Conservation (phyloP, 78 protist species). For the Planoprotostelium fungivorum region DNA sequence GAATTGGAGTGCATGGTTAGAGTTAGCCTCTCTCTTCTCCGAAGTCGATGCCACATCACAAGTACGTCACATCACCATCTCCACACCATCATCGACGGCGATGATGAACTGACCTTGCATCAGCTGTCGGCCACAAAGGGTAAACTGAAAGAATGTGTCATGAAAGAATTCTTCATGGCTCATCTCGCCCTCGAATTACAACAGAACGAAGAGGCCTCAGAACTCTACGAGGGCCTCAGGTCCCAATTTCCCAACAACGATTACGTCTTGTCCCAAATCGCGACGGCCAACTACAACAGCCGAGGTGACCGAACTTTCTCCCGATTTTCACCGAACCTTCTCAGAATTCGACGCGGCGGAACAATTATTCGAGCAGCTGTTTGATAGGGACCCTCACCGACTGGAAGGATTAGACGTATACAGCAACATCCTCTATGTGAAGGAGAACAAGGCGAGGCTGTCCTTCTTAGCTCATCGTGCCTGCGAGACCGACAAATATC, state of each 20-base stretch:
- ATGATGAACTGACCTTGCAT: background rate
- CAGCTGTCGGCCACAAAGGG: background rate
- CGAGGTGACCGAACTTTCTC: conserved; percentile 18
- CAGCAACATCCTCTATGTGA: conserved; percentile 90
- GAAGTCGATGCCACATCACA: conserved; percentile 12
- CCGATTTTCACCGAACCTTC: conserved; percentile 2
- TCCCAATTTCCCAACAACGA: conserved; percentile 27
- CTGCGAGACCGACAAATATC: conserved; percentile 63
- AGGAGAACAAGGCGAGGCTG: conserved; percentile 41
- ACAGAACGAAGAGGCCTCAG: conserved; percentile 29
- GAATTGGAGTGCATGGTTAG: conserved; percentile 68
- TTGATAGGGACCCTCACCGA: conserved; percentile 67
- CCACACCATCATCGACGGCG: too few relatives aligned
- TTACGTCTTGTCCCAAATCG: conserved; percentile 63
- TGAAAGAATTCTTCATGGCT: conserved; percentile 69
- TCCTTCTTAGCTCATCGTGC: conserved; percentile 66
- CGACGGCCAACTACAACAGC: conserved; percentile 62
- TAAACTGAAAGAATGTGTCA: background rate
- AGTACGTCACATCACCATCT: too few relatives aligned
- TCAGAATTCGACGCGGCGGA: conserved; percentile 59
- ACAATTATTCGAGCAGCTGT: conserved; percentile 44
- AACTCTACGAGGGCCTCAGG: conserved; percentile 33
- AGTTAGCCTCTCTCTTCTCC: conserved; percentile 29
- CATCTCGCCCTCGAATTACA: conserved; percentile 51
- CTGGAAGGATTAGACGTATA: conserved; percentile 82